Percentiles rank a stretch among this genome's conserved stretches.
Evolutionary conservation across 169 alveolate species (phyloP).

Genomic region (Cryptosporidium ubiquitum): DNA sequence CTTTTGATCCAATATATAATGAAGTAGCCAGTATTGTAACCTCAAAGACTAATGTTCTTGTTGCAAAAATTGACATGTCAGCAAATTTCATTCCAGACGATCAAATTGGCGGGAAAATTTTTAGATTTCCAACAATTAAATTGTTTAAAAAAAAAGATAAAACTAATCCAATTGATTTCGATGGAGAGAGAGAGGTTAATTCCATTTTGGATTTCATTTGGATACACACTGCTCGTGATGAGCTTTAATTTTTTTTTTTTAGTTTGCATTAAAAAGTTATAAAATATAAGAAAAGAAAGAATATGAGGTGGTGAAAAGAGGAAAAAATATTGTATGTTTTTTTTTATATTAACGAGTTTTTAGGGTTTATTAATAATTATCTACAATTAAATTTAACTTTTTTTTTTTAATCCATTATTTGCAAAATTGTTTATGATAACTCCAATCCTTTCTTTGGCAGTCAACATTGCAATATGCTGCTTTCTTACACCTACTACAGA

Average conservation of each 20-base stretch:
- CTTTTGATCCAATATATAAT: constrained; percentile 86
- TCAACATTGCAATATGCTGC: constrained; percentile 86
- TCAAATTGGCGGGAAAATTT: constrained; percentile 37
- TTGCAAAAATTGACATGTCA: constrained; percentile 88
- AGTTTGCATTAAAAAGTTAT: background rate
- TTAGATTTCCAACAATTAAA: constrained; percentile 75
- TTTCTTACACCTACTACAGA: constrained; percentile 88
- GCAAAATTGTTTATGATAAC: constrained; percentile 86
- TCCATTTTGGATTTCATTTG: constrained; percentile 58
- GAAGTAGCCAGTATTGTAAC: constrained; percentile 84
- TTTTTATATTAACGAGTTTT: too few species aligned
- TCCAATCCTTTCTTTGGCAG: constrained; percentile 90
- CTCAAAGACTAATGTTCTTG: constrained; percentile 78
- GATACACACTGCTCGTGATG: constrained; percentile 73
- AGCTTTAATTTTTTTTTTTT: background rate
- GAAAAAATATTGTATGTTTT: too few species aligned
- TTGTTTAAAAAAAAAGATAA: constrained; percentile 68
- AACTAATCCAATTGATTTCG: constrained; percentile 44
- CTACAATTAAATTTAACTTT: background rate
- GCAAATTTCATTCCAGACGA: constrained; percentile 80
- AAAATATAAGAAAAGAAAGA: too few species aligned
- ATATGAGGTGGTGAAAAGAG: too few species aligned
- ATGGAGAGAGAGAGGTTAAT: constrained; percentile 62
- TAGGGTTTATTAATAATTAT: background rate
- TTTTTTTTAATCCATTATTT: constrained; percentile 7